Evolutionary conservation across 2,329 filamentous ascomycete species (phyloP), one percentile per base, ranked within the genome.

Genomic region (Calonectria leucothoes): DNA sequence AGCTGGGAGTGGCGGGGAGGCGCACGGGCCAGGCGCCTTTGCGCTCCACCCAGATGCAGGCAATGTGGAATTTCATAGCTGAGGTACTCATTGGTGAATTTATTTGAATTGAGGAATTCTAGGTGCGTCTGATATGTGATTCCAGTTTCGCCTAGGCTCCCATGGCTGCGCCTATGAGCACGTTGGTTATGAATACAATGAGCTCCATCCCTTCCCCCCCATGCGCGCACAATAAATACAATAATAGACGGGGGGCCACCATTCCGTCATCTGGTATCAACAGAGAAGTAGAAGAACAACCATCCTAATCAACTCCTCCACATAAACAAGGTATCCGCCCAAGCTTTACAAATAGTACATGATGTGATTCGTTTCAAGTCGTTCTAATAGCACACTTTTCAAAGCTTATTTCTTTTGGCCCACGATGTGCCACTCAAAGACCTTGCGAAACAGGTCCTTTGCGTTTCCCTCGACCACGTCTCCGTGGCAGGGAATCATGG

Each of bases 401-500:
- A 25, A 4, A 35, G 23, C 27, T 48, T 64, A 42, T 57, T 72
- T 74, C 63, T 82, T 80, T 71, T 80, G 77, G 1, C 79, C 82
- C n/a, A 81, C 86, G 81, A 98, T 82, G 86, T 97, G 94, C 95
- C 96, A 98, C 79, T 90, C 90, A 85, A 98, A 95, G 15, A 97
- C 88, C 83, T 94, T 94, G 80, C 89, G 87, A 77, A 96, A 98
- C 20, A 94, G 87, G 14, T 89, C 89, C 88, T 97, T 98, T 12
- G 90, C 95, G 75, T 87, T 84, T 2, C 86, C 88, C 83, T 97
- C 93, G 77, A 98, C 92, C 20, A 94, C 93, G 85, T 99, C 97
- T 11, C 97, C 97, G 85, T 99, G 97, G 83, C 96, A 98, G 0
- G 96, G 95, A 73, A 99, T 92, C 65, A 98, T 88, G 48, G 92